Percentiles rank a stretch among this genome's conserved stretches.
These are phyloP conservation scores for Penicillium sp. DNA, from an alignment of 2,329 filamentous ascomycete genomes.

Conservation along the genomic window DNA sequence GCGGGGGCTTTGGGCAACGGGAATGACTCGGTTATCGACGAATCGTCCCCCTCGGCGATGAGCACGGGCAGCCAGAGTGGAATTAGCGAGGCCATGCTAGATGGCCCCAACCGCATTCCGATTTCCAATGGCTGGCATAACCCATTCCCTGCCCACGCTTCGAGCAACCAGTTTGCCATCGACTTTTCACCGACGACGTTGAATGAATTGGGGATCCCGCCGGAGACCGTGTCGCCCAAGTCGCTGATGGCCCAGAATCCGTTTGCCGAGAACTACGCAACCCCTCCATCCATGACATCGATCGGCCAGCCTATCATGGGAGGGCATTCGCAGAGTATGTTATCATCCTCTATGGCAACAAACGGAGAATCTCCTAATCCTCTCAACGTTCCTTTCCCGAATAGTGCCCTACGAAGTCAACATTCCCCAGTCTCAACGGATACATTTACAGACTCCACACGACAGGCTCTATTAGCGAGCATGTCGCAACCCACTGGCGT, in stretches of 20 bases:
- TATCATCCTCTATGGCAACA: constrained; percentile 43
- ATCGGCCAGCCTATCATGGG: constrained; percentile 68
- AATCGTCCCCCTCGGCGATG: constrained; percentile 91
- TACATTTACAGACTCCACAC: constrained; percentile 61
- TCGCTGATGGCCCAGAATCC: constrained; percentile 65
- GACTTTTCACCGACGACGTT: constrained; percentile 71
- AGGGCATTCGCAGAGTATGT: constrained; percentile 53
- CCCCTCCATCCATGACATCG: constrained; percentile 68
- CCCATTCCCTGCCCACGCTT: constrained; percentile 63
- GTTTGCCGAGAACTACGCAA: constrained; percentile 67
- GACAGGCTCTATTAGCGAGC: constrained; percentile 58
- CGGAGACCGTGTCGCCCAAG: constrained; percentile 71
- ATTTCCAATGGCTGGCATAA: constrained; percentile 61
- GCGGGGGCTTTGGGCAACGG: constrained; percentile 64
- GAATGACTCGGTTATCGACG: constrained; percentile 79
- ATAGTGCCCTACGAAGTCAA: constrained; percentile 59
- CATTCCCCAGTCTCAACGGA: constrained; percentile 58
- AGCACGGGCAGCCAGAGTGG: constrained; percentile 85
- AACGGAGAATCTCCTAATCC: constrained; percentile 45
- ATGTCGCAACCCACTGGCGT: constrained; percentile 56
- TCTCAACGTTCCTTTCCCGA: constrained; percentile 47
- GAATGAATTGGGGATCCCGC: constrained; percentile 65
- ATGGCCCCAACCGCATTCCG: constrained; percentile 62
- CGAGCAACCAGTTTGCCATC: constrained; percentile 63
- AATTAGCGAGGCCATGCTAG: constrained; percentile 78